phyloP scores from a whole-genome alignment of 495 filamentous ascomycete genomes.

The Gamarada debralockiae region DNA sequence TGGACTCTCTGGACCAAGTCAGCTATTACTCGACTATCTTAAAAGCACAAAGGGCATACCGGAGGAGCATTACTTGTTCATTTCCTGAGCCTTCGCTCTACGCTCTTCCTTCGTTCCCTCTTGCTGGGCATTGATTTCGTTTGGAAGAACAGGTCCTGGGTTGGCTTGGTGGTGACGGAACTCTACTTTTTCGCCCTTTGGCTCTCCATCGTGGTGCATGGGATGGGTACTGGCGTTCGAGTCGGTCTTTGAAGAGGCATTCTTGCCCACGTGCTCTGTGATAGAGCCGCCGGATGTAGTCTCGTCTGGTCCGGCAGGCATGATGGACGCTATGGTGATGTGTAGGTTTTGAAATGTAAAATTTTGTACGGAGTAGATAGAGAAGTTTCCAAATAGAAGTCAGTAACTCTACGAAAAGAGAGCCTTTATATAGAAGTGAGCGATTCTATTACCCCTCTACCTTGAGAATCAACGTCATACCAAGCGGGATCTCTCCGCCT shows the following conservation, averaged over 20 bases:
- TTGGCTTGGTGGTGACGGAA: conserved; percentile 43
- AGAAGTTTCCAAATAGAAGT: not conserved
- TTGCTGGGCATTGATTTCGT: conserved; percentile 40
- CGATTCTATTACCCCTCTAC: conserved; percentile 10
- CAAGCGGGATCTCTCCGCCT: not conserved
- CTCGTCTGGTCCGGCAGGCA: conserved; percentile 27
- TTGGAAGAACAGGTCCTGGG: conserved; percentile 45
- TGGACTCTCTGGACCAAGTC: conserved; percentile 9
- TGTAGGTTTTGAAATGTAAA: not conserved
- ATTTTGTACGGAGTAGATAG: not conserved
- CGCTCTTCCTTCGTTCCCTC: conserved; percentile 67
- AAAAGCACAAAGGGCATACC: conserved; percentile 14
- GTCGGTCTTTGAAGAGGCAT: conserved; percentile 29
- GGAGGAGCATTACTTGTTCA: conserved; percentile 53
- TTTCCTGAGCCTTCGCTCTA: conserved; percentile 54
- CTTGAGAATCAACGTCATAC: not conserved
- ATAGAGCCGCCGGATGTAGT: conserved; percentile 16
- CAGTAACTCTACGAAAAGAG: not conserved
- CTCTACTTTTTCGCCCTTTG: conserved; percentile 29
- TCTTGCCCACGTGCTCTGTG: conserved; percentile 28
- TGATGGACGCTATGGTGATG: conserved; percentile 9
- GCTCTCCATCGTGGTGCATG: conserved; percentile 20
- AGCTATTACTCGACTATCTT: not conserved
- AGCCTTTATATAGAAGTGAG: conserved; percentile 7
- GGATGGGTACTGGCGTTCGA: conserved; percentile 22